phyloP scores from a whole-genome alignment of 202 grass and related monocot species.

The Elaeis oleifera region DNA sequence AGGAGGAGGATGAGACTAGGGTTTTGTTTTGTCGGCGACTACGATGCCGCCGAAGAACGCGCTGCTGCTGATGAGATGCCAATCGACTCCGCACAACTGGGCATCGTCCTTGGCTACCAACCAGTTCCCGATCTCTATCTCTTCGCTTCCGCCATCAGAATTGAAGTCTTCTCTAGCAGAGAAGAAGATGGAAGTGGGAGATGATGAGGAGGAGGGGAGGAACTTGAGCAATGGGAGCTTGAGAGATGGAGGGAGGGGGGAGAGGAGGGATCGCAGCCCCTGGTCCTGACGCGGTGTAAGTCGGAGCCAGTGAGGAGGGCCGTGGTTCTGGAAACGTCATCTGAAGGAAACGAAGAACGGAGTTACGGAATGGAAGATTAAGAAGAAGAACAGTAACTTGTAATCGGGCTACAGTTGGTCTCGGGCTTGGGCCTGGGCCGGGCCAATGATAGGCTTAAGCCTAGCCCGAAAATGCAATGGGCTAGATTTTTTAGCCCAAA shows the following conservation, averaged over 20 bases:
- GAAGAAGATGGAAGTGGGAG: not conserved
- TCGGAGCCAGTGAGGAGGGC: constrained; percentile 69
- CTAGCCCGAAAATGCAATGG: too few relatives aligned
- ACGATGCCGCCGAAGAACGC: constrained; percentile 85
- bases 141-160: not conserved
- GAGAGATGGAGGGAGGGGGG: constrained; percentile 28
- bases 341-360: too few relatives aligned
- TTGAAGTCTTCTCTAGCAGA: constrained; percentile 4
- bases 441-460: too few relatives aligned
- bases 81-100: constrained; percentile 85
- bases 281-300: constrained; percentile 79
- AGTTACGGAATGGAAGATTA: too few relatives aligned
- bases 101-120: constrained; percentile 35
- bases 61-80: constrained; percentile 87
- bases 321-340: constrained; percentile 25
- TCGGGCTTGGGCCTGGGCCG: too few relatives aligned
- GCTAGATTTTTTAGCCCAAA: too few relatives aligned
- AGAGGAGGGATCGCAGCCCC: constrained; percentile 51
- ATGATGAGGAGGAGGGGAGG: not conserved
- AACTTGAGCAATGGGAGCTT: not conserved
- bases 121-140: constrained; percentile 28
- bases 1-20: constrained; percentile 18
- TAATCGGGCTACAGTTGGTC: too few relatives aligned
- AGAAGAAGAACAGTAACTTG: too few relatives aligned
- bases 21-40: constrained; percentile 34